Base-by-base conservation (phyloP, 768 basidiomycete species). In the Neoboletus brunneissimus region DNA sequence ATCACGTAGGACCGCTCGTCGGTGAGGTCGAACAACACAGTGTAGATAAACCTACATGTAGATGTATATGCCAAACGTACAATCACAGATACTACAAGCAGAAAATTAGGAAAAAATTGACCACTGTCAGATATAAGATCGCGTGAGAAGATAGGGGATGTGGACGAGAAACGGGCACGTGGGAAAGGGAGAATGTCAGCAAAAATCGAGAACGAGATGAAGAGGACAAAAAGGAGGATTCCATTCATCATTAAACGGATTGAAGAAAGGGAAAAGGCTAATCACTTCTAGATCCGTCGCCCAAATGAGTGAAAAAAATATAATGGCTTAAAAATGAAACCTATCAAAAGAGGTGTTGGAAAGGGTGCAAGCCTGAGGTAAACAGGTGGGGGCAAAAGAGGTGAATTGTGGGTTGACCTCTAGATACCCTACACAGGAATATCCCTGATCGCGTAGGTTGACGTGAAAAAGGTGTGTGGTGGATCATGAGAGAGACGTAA, bases 241-340 rank as follows among this genome's bases (percentile, higher is more conserved):
- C 48, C 60, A 32, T 46, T 37, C 16, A 48, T 41, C 18, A 18
- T 50, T 12, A 34, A 8, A 25, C 18, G 10, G 9, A 8, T 11
- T 0, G 32, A n/a, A 27, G 16, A 9, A 32, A 7, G 16, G 12
- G 0, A n/a, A 37, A 23, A 23, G 15, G 40, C 9, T 18, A 45
- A 38, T 38, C 50, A 45, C 48, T 50, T 64, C 63, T 57, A 64
- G 29, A 57, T 62, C 59, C 63, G 34, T 47, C 49, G 40, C 48
- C 51, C 41, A 23, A 32, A 34, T 42, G 35, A 32, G 31, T 13
- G 47, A 50, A 45, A 50, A 45, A 29, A 35, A 48, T 23, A 63
- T 37, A 13, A 15, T 23, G 42, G 44, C n/a, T 34, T 38, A 40
- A 12, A 41, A 49, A 51, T 51, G 55, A 54, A 60, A 25, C 27